These are phyloP conservation scores for Cutaneotrichosporon sp. DNA, from an alignment of 1,284 basidiomycete genomes.

Conservation along the genomic window DNA sequence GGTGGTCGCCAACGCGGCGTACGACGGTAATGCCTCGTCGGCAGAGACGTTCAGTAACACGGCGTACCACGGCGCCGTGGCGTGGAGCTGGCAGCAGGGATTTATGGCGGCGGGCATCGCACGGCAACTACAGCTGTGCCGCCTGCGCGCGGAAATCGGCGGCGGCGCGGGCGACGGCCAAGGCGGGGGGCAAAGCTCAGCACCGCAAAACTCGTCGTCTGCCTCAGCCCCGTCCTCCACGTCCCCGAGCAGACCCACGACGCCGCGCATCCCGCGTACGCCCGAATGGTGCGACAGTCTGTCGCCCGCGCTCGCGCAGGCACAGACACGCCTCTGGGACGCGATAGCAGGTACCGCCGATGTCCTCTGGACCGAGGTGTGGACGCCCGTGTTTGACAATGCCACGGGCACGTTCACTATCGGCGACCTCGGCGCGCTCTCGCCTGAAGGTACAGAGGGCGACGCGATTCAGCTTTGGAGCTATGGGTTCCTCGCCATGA, in stretches of 20 bases:
- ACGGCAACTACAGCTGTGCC: constrained; percentile 47
- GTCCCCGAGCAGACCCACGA: constrained; percentile 15
- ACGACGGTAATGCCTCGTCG: constrained; percentile 47
- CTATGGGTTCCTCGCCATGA: constrained; percentile 43
- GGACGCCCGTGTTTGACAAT: constrained; percentile 26
- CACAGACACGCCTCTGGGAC: constrained; percentile 48
- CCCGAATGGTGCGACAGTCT: constrained; percentile 48
- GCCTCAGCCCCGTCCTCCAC: background rate
- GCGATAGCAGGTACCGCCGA: constrained; percentile 45
- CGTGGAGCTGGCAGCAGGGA: constrained; percentile 51
- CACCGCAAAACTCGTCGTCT: constrained; percentile 3
- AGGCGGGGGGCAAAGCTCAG: too few species aligned
- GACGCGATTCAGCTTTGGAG: constrained; percentile 49
- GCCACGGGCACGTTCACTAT: constrained; percentile 23
- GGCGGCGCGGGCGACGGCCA: too few species aligned
- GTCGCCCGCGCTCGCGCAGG: constrained; percentile 36
- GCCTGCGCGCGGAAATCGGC: background rate
- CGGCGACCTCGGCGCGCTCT: constrained; percentile 38
- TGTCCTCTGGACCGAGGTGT: constrained; percentile 41
- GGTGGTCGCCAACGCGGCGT: constrained; percentile 51
- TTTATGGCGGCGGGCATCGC: constrained; percentile 51
- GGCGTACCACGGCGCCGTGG: constrained; percentile 52
- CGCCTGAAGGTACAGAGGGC: constrained; percentile 44
- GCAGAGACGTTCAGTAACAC: constrained; percentile 46
- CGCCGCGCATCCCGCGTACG: background rate